Evolutionary conservation across 257 asterid species (phyloP), one percentile per base, ranked within the genome.

Genomic region (Catharanthus roseus): DNA sequence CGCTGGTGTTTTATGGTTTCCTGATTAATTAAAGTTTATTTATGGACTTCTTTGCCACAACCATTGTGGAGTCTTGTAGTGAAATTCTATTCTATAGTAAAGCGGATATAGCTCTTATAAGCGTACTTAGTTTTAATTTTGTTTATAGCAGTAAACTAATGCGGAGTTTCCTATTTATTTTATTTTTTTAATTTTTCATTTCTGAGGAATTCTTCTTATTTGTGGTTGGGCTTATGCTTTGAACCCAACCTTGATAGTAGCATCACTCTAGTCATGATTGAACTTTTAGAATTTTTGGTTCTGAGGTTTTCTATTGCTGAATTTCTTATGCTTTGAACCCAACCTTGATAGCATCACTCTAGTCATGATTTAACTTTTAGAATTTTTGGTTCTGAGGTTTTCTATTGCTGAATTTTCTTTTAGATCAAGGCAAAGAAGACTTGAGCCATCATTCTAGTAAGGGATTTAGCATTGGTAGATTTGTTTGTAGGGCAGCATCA

Each of bases 391-490:
- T 33, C 62, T 49, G 55, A 18, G 23, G 55, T 49, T 49, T 19
- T 19, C 33, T 49, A 31, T 75, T 49, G 47, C 44, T 65, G 42
- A n/a, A n/a, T 69, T 10, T n/a, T 68, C 57, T 71, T 72, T 69
- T 81, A 95, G 99, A 95, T 86, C 96, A 87, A 87, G 84, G 96
- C 88, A 95, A 91, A 85, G 75, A 74, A 54, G 97, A 93, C 57
- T 66, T 74, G 66, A 82, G 84, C 69, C 89, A 86, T 31, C 83
- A 82, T 36, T 85, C 96, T 26, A 82, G 83, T 72, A 84, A 26
- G 50, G 96, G 95, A 54, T 79, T 84, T 54, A 89, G 86, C 55
- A 53, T 93, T 49, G 87, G 96, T 75, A 82, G 78, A 67, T 82
- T 95, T 26, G 95, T 95, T 68, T 85, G 96, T 10, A 84, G 84